Evolutionary conservation across 768 basidiomycete genomes (phyloP), one percentile per base, ranked within the genome.

Genomic region (Termitomyces sp.): DNA sequence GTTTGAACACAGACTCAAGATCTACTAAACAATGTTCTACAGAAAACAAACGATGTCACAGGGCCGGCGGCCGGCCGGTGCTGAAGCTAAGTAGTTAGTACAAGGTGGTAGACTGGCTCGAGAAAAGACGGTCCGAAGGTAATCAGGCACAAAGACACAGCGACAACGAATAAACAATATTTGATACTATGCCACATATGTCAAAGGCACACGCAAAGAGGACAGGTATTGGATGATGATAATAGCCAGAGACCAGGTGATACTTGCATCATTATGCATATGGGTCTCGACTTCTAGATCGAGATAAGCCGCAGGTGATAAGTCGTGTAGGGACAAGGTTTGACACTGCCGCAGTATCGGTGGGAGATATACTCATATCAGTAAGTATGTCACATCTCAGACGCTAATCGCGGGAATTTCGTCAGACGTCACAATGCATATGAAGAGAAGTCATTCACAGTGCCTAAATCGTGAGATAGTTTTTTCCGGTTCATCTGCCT

Each of bases 241-340:
- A 42, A 54, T 48, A 54, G 53, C 29, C 11, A 7, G 16, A 7
- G 47, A 27, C 31, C 31, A 48, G 47, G 23, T 42, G 53, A 42
- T 36, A 38, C 25, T 29, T n/a, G 27, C n/a, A 25, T 16, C 27
- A 18, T 15, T 18, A 16, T 18, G 27, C 15, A 18, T 5, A 18
- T 20, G 12, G 20, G 11, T n/a, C 9, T 51, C n/a, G 27, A 42
- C 23, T 35, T 18, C 33, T 25, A 38, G 33, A 54, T 48, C 53
- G 13, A 47, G 53, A 54, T 49, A 42, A 31, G 9, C 27, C 45
- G 39, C 46, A 39, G 38, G 27, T 35, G 35, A 41, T 54, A 15
- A 20, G 46, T 42, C 47, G 31, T 31, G 31, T 53, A 46, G 36
- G 20, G 29, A 5, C 29, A 32, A 40, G 12, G 9, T 45, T 39